A percentile compares a stretch with the other conserved stretches of the same genome.
Evolutionary conservation across 2,329 filamentous ascomycete species (phyloP).

Genomic region (Colletotrichum camelliae): DNA sequence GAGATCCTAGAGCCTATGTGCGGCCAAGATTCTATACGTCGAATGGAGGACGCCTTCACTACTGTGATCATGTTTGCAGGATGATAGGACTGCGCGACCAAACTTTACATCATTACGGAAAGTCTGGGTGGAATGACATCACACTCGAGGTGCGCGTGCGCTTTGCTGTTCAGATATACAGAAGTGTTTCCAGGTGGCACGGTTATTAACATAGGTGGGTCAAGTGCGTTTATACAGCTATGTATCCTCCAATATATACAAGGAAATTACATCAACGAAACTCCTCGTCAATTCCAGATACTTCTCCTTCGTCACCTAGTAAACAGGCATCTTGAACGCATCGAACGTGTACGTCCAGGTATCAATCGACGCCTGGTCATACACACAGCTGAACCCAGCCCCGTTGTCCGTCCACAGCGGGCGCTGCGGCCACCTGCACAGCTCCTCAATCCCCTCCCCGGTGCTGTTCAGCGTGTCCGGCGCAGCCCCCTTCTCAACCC

Average conservation of each 20-base stretch:
- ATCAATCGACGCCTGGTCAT: slow-evolving; percentile 6
- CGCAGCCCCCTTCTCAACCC: slow-evolving; percentile 54
- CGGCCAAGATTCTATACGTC: too few species aligned
- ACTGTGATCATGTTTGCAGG: too few species aligned
- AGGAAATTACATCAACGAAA: neutral
- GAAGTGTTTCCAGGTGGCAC: too few species aligned
- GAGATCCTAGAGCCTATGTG: too few species aligned
- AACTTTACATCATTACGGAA: too few species aligned
- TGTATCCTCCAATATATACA: neutral
- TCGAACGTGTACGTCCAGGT: slow-evolving; percentile 17
- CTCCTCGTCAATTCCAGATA: too few species aligned
- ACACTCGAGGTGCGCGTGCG: too few species aligned
- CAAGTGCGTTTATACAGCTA: neutral
- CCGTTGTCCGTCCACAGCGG: slow-evolving; percentile 38
- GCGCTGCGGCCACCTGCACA: slow-evolving; percentile 49
- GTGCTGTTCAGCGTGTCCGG: slow-evolving; percentile 48
- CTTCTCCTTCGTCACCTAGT: neutral
- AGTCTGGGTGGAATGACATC: too few species aligned
- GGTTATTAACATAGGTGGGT: too few species aligned
- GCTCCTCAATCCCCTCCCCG: slow-evolving; percentile 34
- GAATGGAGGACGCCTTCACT: too few species aligned
- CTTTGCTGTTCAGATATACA: too few species aligned
- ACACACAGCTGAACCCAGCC: neutral
- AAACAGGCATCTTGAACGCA: slow-evolving; percentile 16
- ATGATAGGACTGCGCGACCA: too few species aligned